A percentile compares a stretch with the other conserved stretches of the same genome.
These are phyloP conservation scores for Wallacemonas rigidus DNA, from an alignment of 208 protist genomes.

Conservation along the genomic window DNA sequence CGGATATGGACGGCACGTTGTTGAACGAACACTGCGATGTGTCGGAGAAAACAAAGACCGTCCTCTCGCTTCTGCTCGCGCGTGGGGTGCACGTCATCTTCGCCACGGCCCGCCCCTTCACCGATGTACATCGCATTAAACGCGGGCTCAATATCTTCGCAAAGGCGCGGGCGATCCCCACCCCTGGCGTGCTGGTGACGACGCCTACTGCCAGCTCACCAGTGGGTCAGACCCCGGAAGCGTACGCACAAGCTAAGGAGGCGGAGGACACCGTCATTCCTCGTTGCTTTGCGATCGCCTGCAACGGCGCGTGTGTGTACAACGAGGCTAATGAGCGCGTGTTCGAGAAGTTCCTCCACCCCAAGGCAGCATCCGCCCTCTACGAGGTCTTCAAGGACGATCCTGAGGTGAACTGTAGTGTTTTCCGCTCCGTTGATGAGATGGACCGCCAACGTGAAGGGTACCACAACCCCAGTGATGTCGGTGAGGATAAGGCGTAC, in stretches of 20 bases:
- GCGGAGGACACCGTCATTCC: conserved; percentile 32
- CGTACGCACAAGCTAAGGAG: background rate
- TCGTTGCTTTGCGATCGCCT: conserved; percentile 67
- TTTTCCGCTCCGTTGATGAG: conserved; percentile 45
- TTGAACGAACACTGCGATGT: conserved; percentile 30
- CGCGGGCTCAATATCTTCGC: conserved; percentile 61
- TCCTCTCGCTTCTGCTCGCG: conserved; percentile 53
- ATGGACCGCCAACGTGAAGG: conserved; percentile 25
- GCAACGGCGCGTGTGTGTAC: conserved; percentile 70
- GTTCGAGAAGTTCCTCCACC: conserved; percentile 42
- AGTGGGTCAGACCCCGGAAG: background rate
- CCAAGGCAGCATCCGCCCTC: conserved; percentile 32
- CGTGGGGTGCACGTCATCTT: conserved; percentile 81
- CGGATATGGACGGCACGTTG: conserved; percentile 62
- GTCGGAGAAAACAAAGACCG: conserved; percentile 29
- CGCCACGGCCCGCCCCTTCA: conserved; percentile 71
- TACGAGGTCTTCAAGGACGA: conserved; percentile 53
- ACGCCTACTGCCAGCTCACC: conserved; percentile 26
- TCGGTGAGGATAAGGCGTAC: conserved; percentile 40
- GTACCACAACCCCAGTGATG: conserved; percentile 59
- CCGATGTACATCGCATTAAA: conserved; percentile 61
- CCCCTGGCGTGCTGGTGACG: conserved; percentile 43
- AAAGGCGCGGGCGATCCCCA: conserved; percentile 33
- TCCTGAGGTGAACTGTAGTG: conserved; percentile 58
- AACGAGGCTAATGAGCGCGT: conserved; percentile 52